A percentile compares a stretch with the other conserved stretches of the same genome.
Evolutionary conservation across 495 filamentous ascomycete species (phyloP).

Genomic region (Parathielavia appendiculata): DNA sequence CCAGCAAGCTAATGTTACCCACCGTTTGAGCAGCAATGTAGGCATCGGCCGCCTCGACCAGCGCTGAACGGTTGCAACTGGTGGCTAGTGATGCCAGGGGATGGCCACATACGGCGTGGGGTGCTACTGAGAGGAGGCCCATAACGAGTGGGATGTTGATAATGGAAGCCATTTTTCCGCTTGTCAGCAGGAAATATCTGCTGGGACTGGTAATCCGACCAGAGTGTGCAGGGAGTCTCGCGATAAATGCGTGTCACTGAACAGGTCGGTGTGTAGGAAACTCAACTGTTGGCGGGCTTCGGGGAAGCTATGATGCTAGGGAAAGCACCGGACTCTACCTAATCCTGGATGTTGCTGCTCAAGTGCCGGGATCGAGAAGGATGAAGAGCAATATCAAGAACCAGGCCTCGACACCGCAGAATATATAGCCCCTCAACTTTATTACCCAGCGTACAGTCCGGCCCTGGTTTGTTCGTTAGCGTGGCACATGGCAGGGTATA

Average conservation of each 20-base stretch:
- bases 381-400: not conserved
- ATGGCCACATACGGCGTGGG: not conserved
- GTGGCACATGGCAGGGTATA: no score
- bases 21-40: conserved; percentile 40
- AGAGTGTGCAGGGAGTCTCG: no score
- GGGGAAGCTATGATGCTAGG: no score
- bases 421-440: not conserved
- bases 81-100: not conserved
- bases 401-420: not conserved
- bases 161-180: not conserved
- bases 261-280: no score
- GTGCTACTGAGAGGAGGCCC: not conserved
- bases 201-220: no score
- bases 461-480: no score
- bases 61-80: conserved; percentile 19
- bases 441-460: no score
- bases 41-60: conserved; percentile 38
- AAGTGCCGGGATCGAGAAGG: conserved; percentile 1
- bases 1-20: conserved; percentile 25
- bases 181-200: not conserved
- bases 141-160: no score
- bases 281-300: no score
- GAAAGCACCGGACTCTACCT: no score
- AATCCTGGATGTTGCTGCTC: not conserved
- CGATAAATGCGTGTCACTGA: no score